A percentile compares a stretch with the other conserved stretches of the same genome.
Evolutionary conservation across 306 rosid species (phyloP).

Genomic region (Inga leiocalycina): DNA sequence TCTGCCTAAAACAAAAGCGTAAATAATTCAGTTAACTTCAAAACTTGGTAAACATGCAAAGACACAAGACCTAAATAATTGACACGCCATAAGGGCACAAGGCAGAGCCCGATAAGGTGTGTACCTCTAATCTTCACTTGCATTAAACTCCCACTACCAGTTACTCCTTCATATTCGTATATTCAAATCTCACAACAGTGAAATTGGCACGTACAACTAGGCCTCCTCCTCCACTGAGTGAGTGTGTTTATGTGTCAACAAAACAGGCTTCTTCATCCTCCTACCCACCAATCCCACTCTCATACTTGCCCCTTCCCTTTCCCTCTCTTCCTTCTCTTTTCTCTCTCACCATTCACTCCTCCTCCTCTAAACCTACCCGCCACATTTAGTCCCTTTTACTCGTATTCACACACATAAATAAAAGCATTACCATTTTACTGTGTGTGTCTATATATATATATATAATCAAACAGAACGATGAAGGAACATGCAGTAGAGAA

Average conservation of each 20-base stretch:
- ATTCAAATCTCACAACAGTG: background rate
- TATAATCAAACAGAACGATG: background rate
- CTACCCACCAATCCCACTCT: background rate
- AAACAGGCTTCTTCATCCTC: slow-evolving; percentile 3
- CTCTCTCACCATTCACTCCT: slow-evolving; percentile 15
- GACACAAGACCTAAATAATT: background rate
- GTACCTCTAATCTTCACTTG: background rate
- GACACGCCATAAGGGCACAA: background rate
- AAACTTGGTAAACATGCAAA: background rate
- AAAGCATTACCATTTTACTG: background rate
- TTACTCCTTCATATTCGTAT: background rate
- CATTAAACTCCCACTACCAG: background rate
- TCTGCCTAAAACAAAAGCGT: no score
- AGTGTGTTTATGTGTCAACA: background rate
- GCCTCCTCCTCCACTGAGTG: background rate
- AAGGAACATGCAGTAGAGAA: slow-evolving; percentile 15
- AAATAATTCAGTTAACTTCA: background rate
- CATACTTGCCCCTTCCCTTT: background rate
- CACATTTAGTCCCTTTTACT: slow-evolving; percentile 1
- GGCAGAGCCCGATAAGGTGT: background rate
- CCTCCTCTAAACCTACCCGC: background rate
- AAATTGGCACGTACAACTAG: slow-evolving; percentile 54
- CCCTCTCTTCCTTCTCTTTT: background rate
- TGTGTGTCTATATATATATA: background rate
- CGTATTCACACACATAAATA: background rate